phyloP scores from a whole-genome alignment of 169 alveolate genomes.

The Cryptosporidium parvum region DNA sequence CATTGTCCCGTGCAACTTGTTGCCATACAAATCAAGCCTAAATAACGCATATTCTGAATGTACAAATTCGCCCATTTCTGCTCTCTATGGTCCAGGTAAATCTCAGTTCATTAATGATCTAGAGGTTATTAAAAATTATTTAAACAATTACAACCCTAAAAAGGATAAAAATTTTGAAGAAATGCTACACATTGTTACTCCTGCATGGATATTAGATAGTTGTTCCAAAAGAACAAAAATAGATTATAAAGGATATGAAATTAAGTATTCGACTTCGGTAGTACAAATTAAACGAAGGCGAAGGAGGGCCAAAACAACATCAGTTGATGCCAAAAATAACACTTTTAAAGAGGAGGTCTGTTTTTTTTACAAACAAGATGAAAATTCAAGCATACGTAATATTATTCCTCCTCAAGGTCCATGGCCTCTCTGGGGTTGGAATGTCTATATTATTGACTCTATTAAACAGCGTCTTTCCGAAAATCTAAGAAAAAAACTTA shows the following conservation, averaged over 20 bases:
- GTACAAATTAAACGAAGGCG: constrained; percentile 13
- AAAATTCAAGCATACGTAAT: neutral
- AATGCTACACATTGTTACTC: constrained; percentile 31
- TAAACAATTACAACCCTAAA: neutral
- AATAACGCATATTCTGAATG: neutral
- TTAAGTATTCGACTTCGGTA: neutral
- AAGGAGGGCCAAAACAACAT: neutral
- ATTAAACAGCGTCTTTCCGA: neutral
- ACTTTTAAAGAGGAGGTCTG: constrained; percentile 25
- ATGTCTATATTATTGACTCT: constrained; percentile 18
- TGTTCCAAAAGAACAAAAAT: constrained; percentile 44
- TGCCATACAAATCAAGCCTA: constrained; percentile 1
- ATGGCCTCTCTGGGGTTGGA: constrained; percentile 77
- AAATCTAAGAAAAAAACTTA: neutral
- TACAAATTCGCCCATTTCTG: constrained; percentile 3
- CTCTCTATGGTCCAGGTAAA: constrained; percentile 29
- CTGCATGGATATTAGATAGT: constrained; percentile 60
- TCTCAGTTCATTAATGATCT: constrained; percentile 36
- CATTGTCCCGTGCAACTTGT: constrained; percentile 48
- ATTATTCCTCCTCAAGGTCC: constrained; percentile 67
- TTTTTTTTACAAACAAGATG: constrained; percentile 17
- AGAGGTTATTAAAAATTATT: constrained; percentile 11
- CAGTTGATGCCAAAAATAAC: neutral
- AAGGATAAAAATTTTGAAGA: neutral
- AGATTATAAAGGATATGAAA: constrained; percentile 28